Evolutionary conservation across 2,329 filamentous ascomycete species (phyloP), one percentile per base, ranked within the genome.

Genomic region (Colletotrichum eremochloae): DNA sequence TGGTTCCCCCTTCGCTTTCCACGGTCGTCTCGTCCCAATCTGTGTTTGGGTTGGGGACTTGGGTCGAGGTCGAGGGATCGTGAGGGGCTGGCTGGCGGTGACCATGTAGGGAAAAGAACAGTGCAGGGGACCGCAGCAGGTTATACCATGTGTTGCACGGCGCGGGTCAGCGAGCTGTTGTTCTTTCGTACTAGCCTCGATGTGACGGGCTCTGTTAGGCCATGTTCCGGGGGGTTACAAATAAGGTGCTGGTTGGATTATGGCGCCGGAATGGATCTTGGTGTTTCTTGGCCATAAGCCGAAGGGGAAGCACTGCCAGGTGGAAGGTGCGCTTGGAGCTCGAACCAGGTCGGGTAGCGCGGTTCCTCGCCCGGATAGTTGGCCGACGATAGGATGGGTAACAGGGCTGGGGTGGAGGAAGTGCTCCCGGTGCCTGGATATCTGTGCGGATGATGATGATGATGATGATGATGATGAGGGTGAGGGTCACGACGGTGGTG

Each of bases 141-240:
- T 52, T 40, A 65, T 24, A 50, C 12, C 65, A 53, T 72, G 65
- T 65, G 65, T 31, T 63, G 38, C 65, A 72, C 55, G 65, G 58
- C 65, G 65, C 53, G 44, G 64, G 57, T 50, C 50, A 53, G 38
- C 58, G n/a, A 36, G 42, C 38, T 72, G 42, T 63, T 48, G 62
- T 62, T 62, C 18, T 65, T 61, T 62, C 14, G 63, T 56, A 12
- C 58, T 63, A 67, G 50, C 33, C 31, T 57, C 24, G 40, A 67
- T n/a, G 52, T 20, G 18, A 40, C 46, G 50, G 44, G 40, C 50
- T 44, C n/a, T 53, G 20, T n/a, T 44, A 46, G 57, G 50, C 52
- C 46, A 46, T 46, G 65, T 44, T 68, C 48, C 65, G 56, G 42
- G 56, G 61, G 31, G 42, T 50, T 44, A 46, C 18, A 8, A 46